These are phyloP conservation scores for Gossypium bickii DNA, from an alignment of 345 rosid species.

Conservation along the genomic window DNA sequence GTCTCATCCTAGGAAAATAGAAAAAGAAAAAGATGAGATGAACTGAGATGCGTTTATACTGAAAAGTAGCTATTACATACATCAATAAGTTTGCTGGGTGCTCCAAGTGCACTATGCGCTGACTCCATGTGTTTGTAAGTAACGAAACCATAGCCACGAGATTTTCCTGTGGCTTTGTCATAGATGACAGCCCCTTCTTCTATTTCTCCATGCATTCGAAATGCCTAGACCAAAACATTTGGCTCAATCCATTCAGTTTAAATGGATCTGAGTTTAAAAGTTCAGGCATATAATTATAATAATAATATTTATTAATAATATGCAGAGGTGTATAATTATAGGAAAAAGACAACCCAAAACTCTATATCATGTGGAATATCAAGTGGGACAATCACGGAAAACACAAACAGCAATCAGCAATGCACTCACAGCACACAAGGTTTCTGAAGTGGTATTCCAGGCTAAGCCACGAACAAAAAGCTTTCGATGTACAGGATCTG, in stretches of 20 bases:
- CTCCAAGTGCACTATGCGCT: conserved; percentile 48
- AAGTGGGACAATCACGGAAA: conserved; percentile 25
- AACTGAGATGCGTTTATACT: neutral
- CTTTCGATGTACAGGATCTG: conserved; percentile 74
- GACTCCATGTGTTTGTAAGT: conserved; percentile 68
- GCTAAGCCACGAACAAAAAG: conserved; percentile 86
- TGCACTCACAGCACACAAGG: conserved; percentile 83
- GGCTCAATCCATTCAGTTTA: conserved; percentile 3
- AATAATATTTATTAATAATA: neutral
- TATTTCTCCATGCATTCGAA: conserved; percentile 57
- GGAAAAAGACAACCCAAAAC: neutral
- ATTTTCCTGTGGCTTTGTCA: conserved; percentile 65
- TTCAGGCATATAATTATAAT: neutral
- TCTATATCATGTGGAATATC: conserved; percentile 11
- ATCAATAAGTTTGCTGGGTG: conserved; percentile 63
- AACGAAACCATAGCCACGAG: conserved; percentile 76
- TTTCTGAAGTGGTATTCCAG: conserved; percentile 71
- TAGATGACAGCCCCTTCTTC: conserved; percentile 74
- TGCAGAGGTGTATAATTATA: neutral
- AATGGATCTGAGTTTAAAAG: neutral
- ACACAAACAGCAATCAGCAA: conserved; percentile 49
- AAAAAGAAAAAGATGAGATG: neutral
- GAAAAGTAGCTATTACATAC: conserved; percentile 30
- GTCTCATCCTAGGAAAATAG: neutral
- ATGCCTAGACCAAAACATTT: conserved; percentile 42